Evolutionary conservation across 371 early-diverging fungal species (phyloP), one percentile per base, ranked within the genome.

Genomic region (Mortierella sp.): DNA sequence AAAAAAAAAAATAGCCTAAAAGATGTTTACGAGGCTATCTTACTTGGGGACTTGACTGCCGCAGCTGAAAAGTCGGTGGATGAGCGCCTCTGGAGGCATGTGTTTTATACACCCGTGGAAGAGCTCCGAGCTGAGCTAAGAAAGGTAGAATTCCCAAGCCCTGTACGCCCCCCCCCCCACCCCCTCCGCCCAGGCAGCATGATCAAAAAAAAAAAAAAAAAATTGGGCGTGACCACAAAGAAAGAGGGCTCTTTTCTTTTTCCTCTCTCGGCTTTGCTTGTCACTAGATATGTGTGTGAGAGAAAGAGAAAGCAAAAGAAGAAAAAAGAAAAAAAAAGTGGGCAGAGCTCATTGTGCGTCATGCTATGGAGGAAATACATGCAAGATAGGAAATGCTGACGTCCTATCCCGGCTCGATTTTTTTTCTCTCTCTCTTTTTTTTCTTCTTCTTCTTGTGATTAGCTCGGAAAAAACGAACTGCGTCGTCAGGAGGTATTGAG

Each of bases 11-110:
- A 53, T 76, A 77, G 77, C 30, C 61, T 72, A 48, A 77, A 77
- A 50, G 77, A 77, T 23, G 57, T 72, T 21, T 77, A 64, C 51
- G 77, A 77, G 61, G 57, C 51, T 7, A 60, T 72, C 14, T 45
- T 77, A 37, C 68, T 77, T 7, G 72, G 68, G 46, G 77, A 77
- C 53, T 52, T 77, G 48, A 48, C 64, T 68, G 68, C 77, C 72
- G 77, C 77, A 72, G 77, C 65, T 57, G 77, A 77, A 57, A 71
- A 72, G 29, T 77, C 77, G 43, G 66, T 72, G 50, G 77, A 77
- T 37, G 77, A 77, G 59, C 72, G 72, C 21, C 65, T 77, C 26
- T 77, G 77, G 77, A 60, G 72, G 57, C 68, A 77, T 30, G 72
- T 77, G 19, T 77, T 77, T 68, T 72, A 77, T 62, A 68, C 77